These are phyloP conservation scores for Trifolium subterraneum DNA, from an alignment of 306 rosid genomes.

Conservation along the genomic window DNA sequence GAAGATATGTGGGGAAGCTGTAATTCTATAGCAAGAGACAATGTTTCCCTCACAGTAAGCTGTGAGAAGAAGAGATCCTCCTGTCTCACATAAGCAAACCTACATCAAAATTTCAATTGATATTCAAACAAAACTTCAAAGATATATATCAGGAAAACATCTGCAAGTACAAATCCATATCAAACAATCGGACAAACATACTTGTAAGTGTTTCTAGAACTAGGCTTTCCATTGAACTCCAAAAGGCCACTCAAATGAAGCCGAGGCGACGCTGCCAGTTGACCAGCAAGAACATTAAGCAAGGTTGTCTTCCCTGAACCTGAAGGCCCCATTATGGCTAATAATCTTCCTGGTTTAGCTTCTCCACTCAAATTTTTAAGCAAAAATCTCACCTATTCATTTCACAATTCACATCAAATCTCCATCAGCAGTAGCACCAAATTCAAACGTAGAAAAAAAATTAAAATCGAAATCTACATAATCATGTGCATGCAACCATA, in stretches of 20 bases:
- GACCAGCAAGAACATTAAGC: slow-evolving; percentile 88
- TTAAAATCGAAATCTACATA: neutral
- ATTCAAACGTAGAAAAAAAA: neutral
- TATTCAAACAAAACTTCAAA: neutral
- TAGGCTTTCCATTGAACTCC: slow-evolving; percentile 78
- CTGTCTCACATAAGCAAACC: slow-evolving; percentile 95
- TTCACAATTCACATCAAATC: slow-evolving; percentile 19
- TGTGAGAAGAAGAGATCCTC: slow-evolving; percentile 95
- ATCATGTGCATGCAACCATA: slow-evolving; percentile 28
- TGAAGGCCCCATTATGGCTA: slow-evolving; percentile 98
- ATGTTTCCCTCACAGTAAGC: slow-evolving; percentile 87
- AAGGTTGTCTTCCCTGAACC: slow-evolving; percentile 96
- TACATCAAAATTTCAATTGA: slow-evolving; percentile 43
- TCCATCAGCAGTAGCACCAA: slow-evolving; percentile 2
- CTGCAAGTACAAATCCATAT: slow-evolving; percentile 23
- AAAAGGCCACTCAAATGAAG: slow-evolving; percentile 72
- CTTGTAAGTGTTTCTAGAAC: slow-evolving; percentile 70
- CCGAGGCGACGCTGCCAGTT: slow-evolving; percentile 68
- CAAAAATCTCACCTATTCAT: slow-evolving; percentile 69
- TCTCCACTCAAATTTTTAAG: slow-evolving; percentile 79
- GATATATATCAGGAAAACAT: slow-evolving; percentile 1
- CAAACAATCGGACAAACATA: slow-evolving; percentile 39
- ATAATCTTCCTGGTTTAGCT: slow-evolving; percentile 83
- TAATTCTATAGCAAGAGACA: slow-evolving; percentile 84
- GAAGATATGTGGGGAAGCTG: slow-evolving; percentile 74